Base-by-base conservation (phyloP, 2,329 filamentous ascomycete genomes). In the Aspergillus alliaceus region DNA sequence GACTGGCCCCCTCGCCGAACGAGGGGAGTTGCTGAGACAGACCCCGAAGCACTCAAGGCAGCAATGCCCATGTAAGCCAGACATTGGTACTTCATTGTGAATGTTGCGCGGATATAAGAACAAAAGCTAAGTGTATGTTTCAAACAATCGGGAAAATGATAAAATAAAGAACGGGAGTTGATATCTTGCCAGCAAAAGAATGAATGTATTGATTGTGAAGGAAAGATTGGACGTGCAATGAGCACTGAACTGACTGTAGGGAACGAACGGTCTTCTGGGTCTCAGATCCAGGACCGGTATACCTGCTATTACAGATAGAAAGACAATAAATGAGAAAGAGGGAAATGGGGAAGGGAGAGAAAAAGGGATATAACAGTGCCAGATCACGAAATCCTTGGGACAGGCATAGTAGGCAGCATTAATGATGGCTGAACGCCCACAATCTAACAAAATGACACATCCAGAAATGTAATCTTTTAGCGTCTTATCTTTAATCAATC, bases 201-300 rank as follows among this genome's bases (percentile, higher is more conserved):
- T n/a, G n/a, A 22, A 22, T 34, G 37, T 44, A 51, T 29, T 18
- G 15, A 22, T 37, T 31, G 27, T 35, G 48, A 44, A 46, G 47
- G 24, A 66, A 59, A 27, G 62, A 67, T 47, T 27, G 57, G 52
- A 66, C 59, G 61, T 66, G 65, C 60, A 57, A 52, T 39, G 25
- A 58, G 61, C 60, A 62, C 54, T 44, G 34, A 34, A 53, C 58
- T 42, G 47, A n/a, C 24, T 50, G 40, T 25, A 54, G 34, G 27
- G 25, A 71, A 69, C 35, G 69, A 70, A 71, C 62, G 68, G 66
- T 67, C 59, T 64, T 62, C 62, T 61, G 60, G 61, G 65, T 66
- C 37, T 66, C 62, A 54, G 64, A 68, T 66, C 60, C 53, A 65
- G 61, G 64, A 59, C 60, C 56, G 56, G 62, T 50, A 54, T 51